Evolutionary conservation across 306 rosid species (phyloP), one percentile per base, ranked within the genome.

Genomic region (Hippophae gyantsensis): DNA sequence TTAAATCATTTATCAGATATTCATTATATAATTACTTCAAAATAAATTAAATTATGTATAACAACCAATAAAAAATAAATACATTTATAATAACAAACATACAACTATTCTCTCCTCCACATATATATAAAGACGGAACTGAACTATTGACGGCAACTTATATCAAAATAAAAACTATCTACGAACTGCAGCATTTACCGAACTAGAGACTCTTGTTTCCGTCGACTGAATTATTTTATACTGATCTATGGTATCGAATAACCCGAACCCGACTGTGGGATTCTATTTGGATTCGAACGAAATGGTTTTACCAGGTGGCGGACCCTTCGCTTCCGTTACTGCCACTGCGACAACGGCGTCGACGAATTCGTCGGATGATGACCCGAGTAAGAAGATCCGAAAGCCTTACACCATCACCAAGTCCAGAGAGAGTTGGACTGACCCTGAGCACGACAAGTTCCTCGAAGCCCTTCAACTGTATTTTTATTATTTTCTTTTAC

Each of bases 381-480:
- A 88, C 66, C 70, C 54, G 10, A 26, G 73, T 7, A 88, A 85
- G 95, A 92, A 92, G 82, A 75, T 83, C 58, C 84, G 96, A 0
- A 92, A 92, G 52, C 96, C 96, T 3, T 92, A 92, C 73, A 92
- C 99, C 40, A 92, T 92, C 11, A 88, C 96, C 64, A 92, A 92
- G 90, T 88, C 99, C 46, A 72, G 99, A 58, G 99, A 92, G 81
- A 92, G 92, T 82, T 92, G 95, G 96, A 87, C 93, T 7, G 96
- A 92, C 51, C 96, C 96, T 0, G 96, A 92, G 74, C 99, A 92
- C 56, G 99, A 92, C 75, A 92, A 92, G 76, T 92, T 92, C 54
- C 93, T 88, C 38, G 99, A 92, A 78, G 99, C 99, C 11, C 89
- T 92, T 14, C 99, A 92, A 67, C 80, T 92, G 99, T 92, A 87